Conservation (phyloP, 2,329 filamentous ascomycete species). For the Ascochyta pisi region DNA sequence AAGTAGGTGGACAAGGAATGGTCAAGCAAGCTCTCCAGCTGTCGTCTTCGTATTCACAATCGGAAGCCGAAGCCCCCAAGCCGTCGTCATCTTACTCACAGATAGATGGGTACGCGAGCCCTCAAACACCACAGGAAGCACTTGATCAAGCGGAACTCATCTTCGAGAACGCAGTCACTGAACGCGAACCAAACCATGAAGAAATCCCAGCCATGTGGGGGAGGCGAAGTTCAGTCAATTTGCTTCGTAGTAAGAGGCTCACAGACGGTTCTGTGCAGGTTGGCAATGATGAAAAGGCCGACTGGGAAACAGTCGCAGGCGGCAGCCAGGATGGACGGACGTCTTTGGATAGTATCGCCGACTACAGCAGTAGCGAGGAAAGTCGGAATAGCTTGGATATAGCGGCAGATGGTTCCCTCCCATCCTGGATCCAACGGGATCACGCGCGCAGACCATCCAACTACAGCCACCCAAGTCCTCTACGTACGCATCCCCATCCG, state of each 20-base stretch:
- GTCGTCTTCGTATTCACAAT: slow-evolving; percentile 35
- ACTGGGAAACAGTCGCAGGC: slow-evolving; percentile 47
- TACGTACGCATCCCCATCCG: slow-evolving; percentile 29
- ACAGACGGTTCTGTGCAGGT: not conserved
- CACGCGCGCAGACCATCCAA: slow-evolving; percentile 20
- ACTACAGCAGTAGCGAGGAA: slow-evolving; percentile 42
- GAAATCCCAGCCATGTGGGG: slow-evolving; percentile 45
- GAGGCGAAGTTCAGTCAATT: slow-evolving; percentile 35
- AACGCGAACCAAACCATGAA: slow-evolving; percentile 9
- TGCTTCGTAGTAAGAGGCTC: slow-evolving; percentile 22
- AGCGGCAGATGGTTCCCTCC: slow-evolving; percentile 14
- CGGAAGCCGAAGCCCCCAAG: slow-evolving; percentile 17
- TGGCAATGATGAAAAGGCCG: slow-evolving; percentile 29
- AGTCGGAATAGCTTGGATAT: slow-evolving; percentile 28
- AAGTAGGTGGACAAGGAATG: not conserved
- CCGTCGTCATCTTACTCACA: slow-evolving; percentile 41
- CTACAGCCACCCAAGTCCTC: slow-evolving; percentile 37
- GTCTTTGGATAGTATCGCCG: slow-evolving; percentile 42
- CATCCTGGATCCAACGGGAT: slow-evolving; percentile 19
- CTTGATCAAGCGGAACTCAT: slow-evolving; percentile 42
- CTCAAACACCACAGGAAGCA: slow-evolving; percentile 34
- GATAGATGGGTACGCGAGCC: slow-evolving; percentile 15
- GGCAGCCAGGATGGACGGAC: slow-evolving; percentile 25
- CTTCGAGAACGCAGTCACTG: slow-evolving; percentile 27
- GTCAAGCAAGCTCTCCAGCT: slow-evolving; percentile 19